Percentiles rank a stretch among this genome's conserved stretches.
These are phyloP conservation scores for Backusella macrospora DNA, from an alignment of 192 early-diverging fungal genomes.

Conservation along the genomic window DNA sequence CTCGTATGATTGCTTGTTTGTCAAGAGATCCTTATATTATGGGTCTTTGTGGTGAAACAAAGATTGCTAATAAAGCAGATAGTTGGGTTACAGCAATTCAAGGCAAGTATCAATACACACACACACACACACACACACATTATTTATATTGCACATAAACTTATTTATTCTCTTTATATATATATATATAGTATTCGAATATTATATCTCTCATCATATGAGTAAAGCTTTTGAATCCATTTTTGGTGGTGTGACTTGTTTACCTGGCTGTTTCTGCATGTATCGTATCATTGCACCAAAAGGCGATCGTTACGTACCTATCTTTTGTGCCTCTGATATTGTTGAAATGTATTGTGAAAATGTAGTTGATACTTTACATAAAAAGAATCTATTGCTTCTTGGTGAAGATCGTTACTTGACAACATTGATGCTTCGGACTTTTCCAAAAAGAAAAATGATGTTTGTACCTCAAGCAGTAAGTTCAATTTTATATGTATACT, in stretches of 20 bases:
- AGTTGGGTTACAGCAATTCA: slow-evolving; percentile 92
- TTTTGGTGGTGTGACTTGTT: slow-evolving; percentile 72
- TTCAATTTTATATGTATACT: neutral
- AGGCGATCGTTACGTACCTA: slow-evolving; percentile 65
- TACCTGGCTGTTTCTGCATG: slow-evolving; percentile 80
- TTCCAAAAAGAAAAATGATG: slow-evolving; percentile 73
- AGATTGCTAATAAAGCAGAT: slow-evolving; percentile 90
- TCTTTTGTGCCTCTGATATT: slow-evolving; percentile 76
- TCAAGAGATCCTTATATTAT: slow-evolving; percentile 86
- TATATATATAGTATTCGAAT: slow-evolving; percentile 62
- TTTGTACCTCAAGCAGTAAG: slow-evolving; percentile 70
- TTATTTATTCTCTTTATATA: neutral
- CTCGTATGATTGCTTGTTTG: slow-evolving; percentile 86
- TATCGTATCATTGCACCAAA: slow-evolving; percentile 76
- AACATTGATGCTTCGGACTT: slow-evolving; percentile 77
- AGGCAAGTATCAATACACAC: slow-evolving; percentile 25
- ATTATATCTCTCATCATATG: slow-evolving; percentile 76
- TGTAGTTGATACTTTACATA: slow-evolving; percentile 69
- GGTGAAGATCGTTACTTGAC: slow-evolving; percentile 80
- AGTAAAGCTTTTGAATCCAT: slow-evolving; percentile 74
- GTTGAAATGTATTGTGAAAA: slow-evolving; percentile 72
- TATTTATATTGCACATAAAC: neutral
- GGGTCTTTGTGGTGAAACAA: slow-evolving; percentile 96
- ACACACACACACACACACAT: neutral
- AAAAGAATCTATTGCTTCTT: slow-evolving; percentile 74